Evolutionary conservation across 805 yeast species (phyloP), one percentile per base, ranked within the genome.

Genomic region (Jamesozyma jinghongensis): DNA sequence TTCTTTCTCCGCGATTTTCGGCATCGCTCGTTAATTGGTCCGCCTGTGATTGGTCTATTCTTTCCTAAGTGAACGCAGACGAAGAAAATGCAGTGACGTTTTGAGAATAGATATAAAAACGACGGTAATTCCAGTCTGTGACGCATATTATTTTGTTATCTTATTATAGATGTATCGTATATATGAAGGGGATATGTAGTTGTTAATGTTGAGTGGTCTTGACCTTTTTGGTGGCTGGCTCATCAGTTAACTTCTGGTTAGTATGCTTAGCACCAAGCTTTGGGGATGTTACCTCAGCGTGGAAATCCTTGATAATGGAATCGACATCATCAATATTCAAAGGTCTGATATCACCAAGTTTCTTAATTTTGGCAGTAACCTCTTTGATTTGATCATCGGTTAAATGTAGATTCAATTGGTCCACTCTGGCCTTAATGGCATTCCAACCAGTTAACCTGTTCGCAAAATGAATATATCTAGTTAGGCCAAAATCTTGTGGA

Each of bases 361-460:
- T 75, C 74, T 90, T 90, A 66, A 90, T 88, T 72, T 88, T 88
- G 54, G 75, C 72, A 28, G 98, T 90, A 49, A 92, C 95, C 63
- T 85, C 96, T 75, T 92, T 92, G 68, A 85, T 72, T 74, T 90
- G 97, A 52, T 80, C 90, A 61, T 90, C 98, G 37, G 92, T 78
- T 61, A 90, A 73, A 55, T 80, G 70, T 67, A 90, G 73, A 68
- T 92, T 88, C 68, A 90, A 77, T 69, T 90, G 98, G 64, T 90
- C 98, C 47, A 92, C 98, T 68, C 98, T 83, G 33, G 94, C 79
- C 73, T 90, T 90, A 75, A 90, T 90, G 41, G 97, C 97, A 67
- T 90, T 92, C 98, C 98, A 90, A 47, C 98, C 98, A 12, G 98
- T 90, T 59, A 90, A 74, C 62, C 97, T 81, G 75, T 90, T 90